phyloP scores from a whole-genome alignment of 2,329 filamentous ascomycete species.

The Ophiosphaerella herpotricha region DNA sequence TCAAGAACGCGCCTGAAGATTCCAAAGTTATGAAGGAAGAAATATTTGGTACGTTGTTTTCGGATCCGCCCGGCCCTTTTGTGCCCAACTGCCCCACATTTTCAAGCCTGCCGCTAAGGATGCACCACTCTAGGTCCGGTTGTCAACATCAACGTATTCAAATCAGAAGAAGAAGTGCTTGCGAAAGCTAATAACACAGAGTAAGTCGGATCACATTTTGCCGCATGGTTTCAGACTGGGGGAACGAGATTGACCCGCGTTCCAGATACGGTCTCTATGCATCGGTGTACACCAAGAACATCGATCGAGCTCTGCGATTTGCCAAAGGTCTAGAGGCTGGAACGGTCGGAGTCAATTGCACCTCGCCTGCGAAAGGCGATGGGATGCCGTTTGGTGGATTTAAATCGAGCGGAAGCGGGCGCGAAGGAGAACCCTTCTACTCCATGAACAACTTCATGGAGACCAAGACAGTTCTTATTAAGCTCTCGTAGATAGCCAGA shows the following conservation, averaged over 20 bases:
- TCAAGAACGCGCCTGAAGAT: constrained; percentile 74
- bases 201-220: constrained; percentile 15
- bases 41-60: constrained; percentile 60
- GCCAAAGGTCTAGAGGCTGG: constrained; percentile 49
- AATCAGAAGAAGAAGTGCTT: constrained; percentile 77
- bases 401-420: constrained; percentile 43
- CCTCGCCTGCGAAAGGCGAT: constrained; percentile 31
- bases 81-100: no score
- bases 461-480: constrained; percentile 41
- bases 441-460: constrained; percentile 42
- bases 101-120: no score
- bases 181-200: constrained; percentile 81
- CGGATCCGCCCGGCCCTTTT: no score
- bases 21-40: constrained; percentile 85
- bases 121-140: constrained; percentile 63
- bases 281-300: constrained; percentile 72
- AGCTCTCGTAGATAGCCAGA: constrained; percentile 19
- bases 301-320: constrained; percentile 45
- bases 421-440: constrained; percentile 40
- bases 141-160: constrained; percentile 76
- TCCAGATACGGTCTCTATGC: constrained; percentile 74
- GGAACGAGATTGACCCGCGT: not conserved
- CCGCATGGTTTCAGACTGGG: not conserved
- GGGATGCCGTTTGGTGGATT: constrained; percentile 50
- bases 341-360: constrained; percentile 49